A percentile compares a stretch with the other conserved stretches of the same genome.
Evolutionary conservation across 2,329 filamentous ascomycete genomes (phyloP).

Genomic region (Gnomoniopsis sp.): DNA sequence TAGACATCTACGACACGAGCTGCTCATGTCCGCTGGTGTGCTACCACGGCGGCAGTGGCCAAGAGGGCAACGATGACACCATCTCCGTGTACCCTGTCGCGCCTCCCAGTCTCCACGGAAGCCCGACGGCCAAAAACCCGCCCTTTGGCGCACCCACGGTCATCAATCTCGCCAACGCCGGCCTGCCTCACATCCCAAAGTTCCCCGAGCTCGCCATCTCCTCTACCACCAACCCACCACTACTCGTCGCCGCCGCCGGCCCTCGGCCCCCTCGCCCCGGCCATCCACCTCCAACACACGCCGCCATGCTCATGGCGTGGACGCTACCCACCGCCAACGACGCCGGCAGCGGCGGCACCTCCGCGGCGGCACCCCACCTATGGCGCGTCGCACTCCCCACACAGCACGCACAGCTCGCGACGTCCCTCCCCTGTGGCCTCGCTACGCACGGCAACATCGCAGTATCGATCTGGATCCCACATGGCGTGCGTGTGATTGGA

Average conservation of each 20-base stretch:
- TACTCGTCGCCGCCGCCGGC: conserved; percentile 35
- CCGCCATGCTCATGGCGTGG: conserved; percentile 37
- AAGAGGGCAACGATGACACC: conserved; percentile 19
- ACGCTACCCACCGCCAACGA: conserved; percentile 30
- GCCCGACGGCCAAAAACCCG: conserved; percentile 25
- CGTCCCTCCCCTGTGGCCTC: conserved; percentile 34
- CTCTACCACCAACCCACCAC: conserved; percentile 29
- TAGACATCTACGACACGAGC: conserved; percentile 31
- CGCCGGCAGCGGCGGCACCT: conserved; percentile 20
- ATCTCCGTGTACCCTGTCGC: conserved; percentile 32
- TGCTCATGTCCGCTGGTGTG: conserved; percentile 31
- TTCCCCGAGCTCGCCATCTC: conserved; percentile 39
- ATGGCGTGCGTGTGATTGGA: conserved; percentile 31
- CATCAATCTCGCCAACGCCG: conserved; percentile 32
- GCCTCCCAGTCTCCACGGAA: conserved; percentile 13
- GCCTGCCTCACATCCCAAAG: conserved; percentile 34
- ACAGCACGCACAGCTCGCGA: conserved; percentile 36
- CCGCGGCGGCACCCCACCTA: conserved; percentile 29
- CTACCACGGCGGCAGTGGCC: conserved; percentile 33
- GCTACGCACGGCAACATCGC: conserved; percentile 33
- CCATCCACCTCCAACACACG: conserved; percentile 33
- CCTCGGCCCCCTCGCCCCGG: conserved; percentile 35
- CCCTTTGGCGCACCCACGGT: conserved; percentile 31
- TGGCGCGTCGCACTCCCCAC: conserved; percentile 30
- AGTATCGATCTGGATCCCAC: conserved; percentile 39